These are phyloP conservation scores for Fusarium sp. DNA, from an alignment of 2,329 filamentous ascomycete species.

Conservation along the genomic window DNA sequence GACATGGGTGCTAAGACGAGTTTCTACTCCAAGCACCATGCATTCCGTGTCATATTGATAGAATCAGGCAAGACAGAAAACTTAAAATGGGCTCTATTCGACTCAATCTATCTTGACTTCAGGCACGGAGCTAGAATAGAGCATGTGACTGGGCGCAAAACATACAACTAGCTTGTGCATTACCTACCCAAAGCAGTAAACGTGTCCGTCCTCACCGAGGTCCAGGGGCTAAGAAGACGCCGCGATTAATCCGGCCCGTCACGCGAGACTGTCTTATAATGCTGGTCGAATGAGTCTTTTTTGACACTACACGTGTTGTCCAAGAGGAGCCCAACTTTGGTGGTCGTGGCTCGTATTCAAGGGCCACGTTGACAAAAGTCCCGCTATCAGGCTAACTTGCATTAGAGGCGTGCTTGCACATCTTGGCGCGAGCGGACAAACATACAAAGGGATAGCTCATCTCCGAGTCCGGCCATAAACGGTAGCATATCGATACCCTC, in stretches of 20 bases:
- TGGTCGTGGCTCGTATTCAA: neutral
- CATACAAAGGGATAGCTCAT: conserved; percentile 16
- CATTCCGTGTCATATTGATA: neutral
- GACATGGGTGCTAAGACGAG: neutral
- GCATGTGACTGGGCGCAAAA: neutral
- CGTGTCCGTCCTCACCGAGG: conserved; percentile 15
- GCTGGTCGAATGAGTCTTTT: conserved; percentile 20
- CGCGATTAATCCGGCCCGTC: neutral
- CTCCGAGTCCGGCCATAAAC: conserved; percentile 3
- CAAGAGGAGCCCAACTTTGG: neutral
- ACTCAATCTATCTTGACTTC: neutral
- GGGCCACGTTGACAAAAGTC: neutral
- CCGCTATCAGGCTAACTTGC: neutral
- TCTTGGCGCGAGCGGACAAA: neutral
- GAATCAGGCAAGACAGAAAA: neutral
- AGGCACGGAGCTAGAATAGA: neutral
- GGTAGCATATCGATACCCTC: neutral
- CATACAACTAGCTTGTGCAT: neutral
- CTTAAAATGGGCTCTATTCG: neutral
- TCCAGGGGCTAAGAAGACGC: neutral
- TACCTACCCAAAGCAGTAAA: conserved; percentile 12
- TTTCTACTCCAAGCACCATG: neutral
- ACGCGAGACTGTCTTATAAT: neutral
- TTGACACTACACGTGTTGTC: conserved; percentile 15
- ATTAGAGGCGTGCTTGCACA: neutral